Conservation (phyloP, 108 stramenopile species). For the Cyclotella baltica region DNA sequence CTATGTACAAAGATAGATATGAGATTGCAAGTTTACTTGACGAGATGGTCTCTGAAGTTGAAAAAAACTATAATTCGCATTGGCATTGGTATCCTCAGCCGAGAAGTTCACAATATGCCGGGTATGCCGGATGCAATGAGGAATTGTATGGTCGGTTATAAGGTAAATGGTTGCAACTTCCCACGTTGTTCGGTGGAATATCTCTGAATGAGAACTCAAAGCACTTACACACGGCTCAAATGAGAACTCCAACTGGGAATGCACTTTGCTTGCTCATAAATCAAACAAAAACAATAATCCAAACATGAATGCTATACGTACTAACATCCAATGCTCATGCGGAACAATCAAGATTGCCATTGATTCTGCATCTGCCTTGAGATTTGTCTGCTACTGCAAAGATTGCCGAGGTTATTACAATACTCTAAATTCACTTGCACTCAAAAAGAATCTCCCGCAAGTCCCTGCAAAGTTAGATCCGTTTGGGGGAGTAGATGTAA, state of each 20-base stretch:
- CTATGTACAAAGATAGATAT: neutral
- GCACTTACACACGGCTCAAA: neutral
- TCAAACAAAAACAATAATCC: neutral
- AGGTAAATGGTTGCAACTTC: neutral
- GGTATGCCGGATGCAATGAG: slow-evolving; percentile 7
- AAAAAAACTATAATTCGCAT: neutral
- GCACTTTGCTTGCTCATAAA: neutral
- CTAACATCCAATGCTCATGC: slow-evolving; percentile 47
- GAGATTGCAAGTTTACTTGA: slow-evolving; percentile 24
- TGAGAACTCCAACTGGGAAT: slow-evolving; percentile 2
- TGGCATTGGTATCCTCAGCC: slow-evolving; percentile 1
- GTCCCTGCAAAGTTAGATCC: slow-evolving; percentile 12
- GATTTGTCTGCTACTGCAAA: slow-evolving; percentile 59
- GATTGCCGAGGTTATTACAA: slow-evolving; percentile 61
- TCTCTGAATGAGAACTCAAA: neutral
- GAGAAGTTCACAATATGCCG: neutral
- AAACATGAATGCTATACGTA: slow-evolving; percentile 26
- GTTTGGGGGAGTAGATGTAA: slow-evolving; percentile 54
- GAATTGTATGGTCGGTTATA: slow-evolving; percentile 1
- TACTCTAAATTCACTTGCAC: slow-evolving; percentile 43
- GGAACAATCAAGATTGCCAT: slow-evolving; percentile 49
- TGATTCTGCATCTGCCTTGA: slow-evolving; percentile 44
- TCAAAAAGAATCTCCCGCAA: neutral
- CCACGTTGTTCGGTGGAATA: neutral
- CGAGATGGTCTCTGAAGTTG: slow-evolving; percentile 23